phyloP scores from a whole-genome alignment of 805 yeast genomes.

The Ogataea glucozyma region DNA sequence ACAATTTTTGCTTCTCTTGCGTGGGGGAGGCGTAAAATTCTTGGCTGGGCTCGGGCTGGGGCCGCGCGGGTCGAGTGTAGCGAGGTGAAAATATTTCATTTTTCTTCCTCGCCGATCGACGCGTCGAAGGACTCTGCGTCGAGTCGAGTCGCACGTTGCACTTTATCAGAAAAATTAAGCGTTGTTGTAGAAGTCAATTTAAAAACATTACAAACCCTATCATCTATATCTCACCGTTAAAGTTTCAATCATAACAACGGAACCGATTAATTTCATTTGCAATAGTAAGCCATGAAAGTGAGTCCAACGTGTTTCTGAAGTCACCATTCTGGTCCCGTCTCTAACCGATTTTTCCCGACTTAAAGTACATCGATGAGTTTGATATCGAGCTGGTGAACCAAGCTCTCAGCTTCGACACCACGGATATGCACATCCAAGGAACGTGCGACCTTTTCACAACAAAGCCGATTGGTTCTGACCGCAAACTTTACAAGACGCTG shows the following conservation, averaged over 20 bases:
- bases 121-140: background rate
- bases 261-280: background rate
- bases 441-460: conserved; percentile 94
- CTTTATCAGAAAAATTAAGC: conserved; percentile 1
- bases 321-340: no score
- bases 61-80: no score
- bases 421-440: conserved; percentile 76
- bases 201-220: background rate
- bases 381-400: conserved; percentile 92
- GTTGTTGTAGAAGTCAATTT: conserved; percentile 4
- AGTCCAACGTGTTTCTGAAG: no score
- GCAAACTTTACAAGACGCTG: conserved; percentile 82
- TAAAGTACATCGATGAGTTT: conserved; percentile 89
- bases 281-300: conserved; percentile 20
- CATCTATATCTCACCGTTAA: no score
- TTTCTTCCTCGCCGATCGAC: conserved; percentile 1
- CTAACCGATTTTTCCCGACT: background rate
- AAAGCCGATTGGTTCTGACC: conserved; percentile 87
- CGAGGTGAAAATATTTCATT: background rate
- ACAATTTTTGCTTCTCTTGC: no score
- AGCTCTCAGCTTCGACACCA: conserved; percentile 74
- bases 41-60: no score
- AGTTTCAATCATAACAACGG: no score
- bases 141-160: background rate
- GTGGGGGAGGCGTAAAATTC: no score